These are phyloP conservation scores for Rhizopogon roseolus DNA, from an alignment of 768 basidiomycete genomes.

Conservation along the genomic window DNA sequence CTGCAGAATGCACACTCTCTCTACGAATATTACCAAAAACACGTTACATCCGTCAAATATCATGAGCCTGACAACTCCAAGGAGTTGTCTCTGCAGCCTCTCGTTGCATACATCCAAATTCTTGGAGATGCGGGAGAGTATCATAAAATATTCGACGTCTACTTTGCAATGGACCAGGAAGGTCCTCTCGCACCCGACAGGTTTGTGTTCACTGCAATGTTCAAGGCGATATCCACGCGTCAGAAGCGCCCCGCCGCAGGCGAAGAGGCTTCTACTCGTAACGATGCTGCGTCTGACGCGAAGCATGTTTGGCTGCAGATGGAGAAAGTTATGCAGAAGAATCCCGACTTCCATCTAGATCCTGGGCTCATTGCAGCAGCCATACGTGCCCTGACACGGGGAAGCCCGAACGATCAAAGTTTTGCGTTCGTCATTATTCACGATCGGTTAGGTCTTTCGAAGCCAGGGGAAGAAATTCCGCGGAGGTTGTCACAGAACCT, in stretches of 20 bases:
- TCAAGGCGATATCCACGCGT: conserved; percentile 39
- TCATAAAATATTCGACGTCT: conserved; percentile 73
- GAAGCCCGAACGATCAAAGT: conserved; percentile 54
- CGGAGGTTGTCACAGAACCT: conserved; percentile 37
- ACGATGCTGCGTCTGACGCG: conserved; percentile 53
- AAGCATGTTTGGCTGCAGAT: conserved; percentile 69
- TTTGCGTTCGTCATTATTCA: conserved; percentile 60
- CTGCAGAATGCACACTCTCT: conserved; percentile 55
- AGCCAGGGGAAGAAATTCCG: conserved; percentile 37
- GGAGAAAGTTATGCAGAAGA: conserved; percentile 45
- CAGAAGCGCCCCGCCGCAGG: conserved; percentile 10
- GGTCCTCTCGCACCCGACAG: conserved; percentile 60
- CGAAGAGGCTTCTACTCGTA: conserved; percentile 25
- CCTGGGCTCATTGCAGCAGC: conserved; percentile 46
- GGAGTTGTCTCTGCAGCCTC: conserved; percentile 41
- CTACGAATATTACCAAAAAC: conserved; percentile 52
- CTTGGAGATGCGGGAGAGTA: conserved; percentile 56
- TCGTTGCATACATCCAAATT: conserved; percentile 61
- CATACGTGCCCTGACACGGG: conserved; percentile 51
- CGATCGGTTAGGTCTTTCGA: conserved; percentile 58
- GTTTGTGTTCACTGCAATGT: conserved; percentile 61
- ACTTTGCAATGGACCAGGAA: conserved; percentile 57
- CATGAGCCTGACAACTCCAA: conserved; percentile 42
- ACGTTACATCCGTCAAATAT: conserved; percentile 44
- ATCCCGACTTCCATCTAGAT: conserved; percentile 46